Percentiles rank a stretch among this genome's conserved stretches.
phyloP scores from a whole-genome alignment of 345 rosid genomes.

The Euphorbia pulcherrima region DNA sequence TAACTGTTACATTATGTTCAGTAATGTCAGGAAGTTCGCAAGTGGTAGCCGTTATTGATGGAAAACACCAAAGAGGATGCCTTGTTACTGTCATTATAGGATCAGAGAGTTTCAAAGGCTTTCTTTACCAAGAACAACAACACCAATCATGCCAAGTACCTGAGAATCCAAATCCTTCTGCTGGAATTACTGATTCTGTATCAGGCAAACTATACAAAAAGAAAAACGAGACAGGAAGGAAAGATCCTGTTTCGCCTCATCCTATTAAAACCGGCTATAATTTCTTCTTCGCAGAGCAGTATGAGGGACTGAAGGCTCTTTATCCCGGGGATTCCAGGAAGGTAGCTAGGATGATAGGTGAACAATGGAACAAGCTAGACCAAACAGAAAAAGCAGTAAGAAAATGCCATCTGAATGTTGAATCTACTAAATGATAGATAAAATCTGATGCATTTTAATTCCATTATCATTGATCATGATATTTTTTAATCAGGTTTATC shows the following conservation, averaged over 20 bases:
- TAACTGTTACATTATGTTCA: constrained; percentile 26
- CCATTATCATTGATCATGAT: not conserved
- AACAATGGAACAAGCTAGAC: constrained; percentile 72
- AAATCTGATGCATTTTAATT: not conserved
- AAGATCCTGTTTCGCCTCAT: constrained; percentile 94
- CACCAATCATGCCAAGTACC: constrained; percentile 32
- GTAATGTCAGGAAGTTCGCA: constrained; percentile 41
- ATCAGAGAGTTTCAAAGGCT: constrained; percentile 73
- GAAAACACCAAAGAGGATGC: constrained; percentile 86
- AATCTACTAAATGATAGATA: not conserved
- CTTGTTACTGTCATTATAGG: constrained; percentile 79
- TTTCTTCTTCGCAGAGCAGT: constrained; percentile 96
- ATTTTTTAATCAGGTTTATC: constrained; percentile 27
- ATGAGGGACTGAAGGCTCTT: constrained; percentile 81
- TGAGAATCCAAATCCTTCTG: constrained; percentile 26
- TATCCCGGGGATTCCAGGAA: constrained; percentile 95
- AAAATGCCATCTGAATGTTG: not conserved
- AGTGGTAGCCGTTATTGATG: constrained; percentile 81
- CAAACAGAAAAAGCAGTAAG: constrained; percentile 65
- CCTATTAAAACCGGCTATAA: constrained; percentile 92
- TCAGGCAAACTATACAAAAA: constrained; percentile 63
- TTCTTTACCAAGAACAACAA: constrained; percentile 59
- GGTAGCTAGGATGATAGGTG: constrained; percentile 91
- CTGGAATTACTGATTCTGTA: constrained; percentile 21
- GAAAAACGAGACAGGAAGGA: constrained; percentile 79